phyloP scores from a whole-genome alignment of 805 yeast genomes.

The Lipomyces kockii region DNA sequence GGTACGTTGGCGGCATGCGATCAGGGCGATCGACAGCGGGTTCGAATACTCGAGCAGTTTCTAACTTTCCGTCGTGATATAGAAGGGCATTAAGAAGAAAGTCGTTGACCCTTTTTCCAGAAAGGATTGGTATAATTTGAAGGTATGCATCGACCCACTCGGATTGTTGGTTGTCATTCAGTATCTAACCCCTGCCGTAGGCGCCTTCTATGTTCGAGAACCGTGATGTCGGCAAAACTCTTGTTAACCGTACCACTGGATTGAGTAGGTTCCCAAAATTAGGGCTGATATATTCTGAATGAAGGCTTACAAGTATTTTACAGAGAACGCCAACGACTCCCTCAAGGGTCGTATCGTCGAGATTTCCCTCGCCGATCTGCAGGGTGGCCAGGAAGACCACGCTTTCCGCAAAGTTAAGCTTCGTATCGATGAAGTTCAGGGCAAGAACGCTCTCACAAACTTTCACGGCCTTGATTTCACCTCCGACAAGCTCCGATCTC shows the following conservation, averaged over 20 bases:
- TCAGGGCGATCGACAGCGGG: not conserved
- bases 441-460: slow-evolving; percentile 97
- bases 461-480: slow-evolving; percentile 99
- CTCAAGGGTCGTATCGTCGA: slow-evolving; percentile 97
- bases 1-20: slow-evolving; percentile 6
- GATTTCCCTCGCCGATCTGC: slow-evolving; percentile 94
- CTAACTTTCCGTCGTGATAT: not conserved
- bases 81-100: slow-evolving; percentile 98
- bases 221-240: slow-evolving; percentile 98
- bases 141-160: slow-evolving; percentile 10
- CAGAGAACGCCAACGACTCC: slow-evolving; percentile 91
- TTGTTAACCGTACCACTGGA: slow-evolving; percentile 98
- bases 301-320: slow-evolving; percentile 38
- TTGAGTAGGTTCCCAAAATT: slow-evolving; percentile 47
- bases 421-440: slow-evolving; percentile 99
- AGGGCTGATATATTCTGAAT: not conserved
- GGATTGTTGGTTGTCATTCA: not conserved
- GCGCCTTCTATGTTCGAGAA: slow-evolving; percentile 98
- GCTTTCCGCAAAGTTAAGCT: slow-evolving; percentile 95
- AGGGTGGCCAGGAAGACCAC: slow-evolving; percentile 95
- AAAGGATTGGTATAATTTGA: slow-evolving; percentile 76
- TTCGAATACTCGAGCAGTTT: slow-evolving; percentile 64
- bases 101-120: slow-evolving; percentile 99
- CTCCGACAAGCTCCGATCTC: slow-evolving; percentile 94
- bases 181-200: slow-evolving; percentile 45